Evolutionary conservation across 306 rosid species (phyloP).

Genomic region (Lotus japonicus): DNA sequence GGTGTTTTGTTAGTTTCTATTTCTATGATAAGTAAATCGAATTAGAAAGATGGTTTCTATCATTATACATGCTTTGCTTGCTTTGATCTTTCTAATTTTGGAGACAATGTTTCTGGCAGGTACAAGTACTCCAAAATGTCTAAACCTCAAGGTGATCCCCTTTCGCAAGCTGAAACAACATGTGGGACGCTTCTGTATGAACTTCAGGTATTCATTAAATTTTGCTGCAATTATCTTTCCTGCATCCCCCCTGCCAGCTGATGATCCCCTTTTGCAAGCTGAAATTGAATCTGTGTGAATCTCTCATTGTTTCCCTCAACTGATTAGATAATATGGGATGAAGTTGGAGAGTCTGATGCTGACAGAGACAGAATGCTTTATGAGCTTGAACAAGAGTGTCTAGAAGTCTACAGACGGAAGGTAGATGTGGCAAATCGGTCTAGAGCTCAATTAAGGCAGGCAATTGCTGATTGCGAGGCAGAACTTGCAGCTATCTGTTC

Average conservation of each 20-base stretch:
- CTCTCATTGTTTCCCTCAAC: not conserved
- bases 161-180: slow-evolving; percentile 71
- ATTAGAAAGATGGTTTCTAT: not conserved
- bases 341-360: slow-evolving; percentile 74
- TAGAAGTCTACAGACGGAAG: slow-evolving; percentile 83
- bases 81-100: not conserved
- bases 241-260: not conserved
- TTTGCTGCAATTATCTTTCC: not conserved
- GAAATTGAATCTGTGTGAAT: no score
- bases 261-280: no score
- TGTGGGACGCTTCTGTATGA: slow-evolving; percentile 88
- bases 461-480: slow-evolving; percentile 89
- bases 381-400: slow-evolving; percentile 94
- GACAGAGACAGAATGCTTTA: slow-evolving; percentile 82
- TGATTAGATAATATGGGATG: slow-evolving; percentile 86
- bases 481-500: slow-evolving; percentile 93
- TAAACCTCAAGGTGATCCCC: slow-evolving; percentile 51
- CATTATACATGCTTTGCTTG: not conserved
- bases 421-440: slow-evolving; percentile 79
- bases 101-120: slow-evolving; percentile 23
- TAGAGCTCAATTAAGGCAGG: slow-evolving; percentile 89
- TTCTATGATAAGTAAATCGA: not conserved
- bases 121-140: slow-evolving; percentile 39
- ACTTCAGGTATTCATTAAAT: slow-evolving; percentile 56
- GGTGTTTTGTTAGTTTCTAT: not conserved